Evolutionary conservation across 2,329 filamentous ascomycete species (phyloP).

Genomic region (Delphinella strobiligena): DNA sequence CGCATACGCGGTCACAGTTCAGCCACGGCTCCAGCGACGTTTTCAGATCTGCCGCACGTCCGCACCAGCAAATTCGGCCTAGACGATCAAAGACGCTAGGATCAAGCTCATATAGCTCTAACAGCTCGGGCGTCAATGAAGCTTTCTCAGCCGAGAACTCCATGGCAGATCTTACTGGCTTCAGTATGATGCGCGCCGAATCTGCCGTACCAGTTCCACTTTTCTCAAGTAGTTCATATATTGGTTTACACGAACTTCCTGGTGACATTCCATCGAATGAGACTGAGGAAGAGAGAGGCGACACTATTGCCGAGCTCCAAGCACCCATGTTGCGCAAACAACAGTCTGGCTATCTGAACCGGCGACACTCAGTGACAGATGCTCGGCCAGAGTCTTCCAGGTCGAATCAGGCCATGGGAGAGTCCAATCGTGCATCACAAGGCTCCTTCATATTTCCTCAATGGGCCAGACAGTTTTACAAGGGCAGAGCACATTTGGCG

Average conservation of each 20-base stretch:
- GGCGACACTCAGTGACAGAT: constrained; percentile 17
- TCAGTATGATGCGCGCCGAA: constrained; percentile 2
- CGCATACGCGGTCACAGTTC: constrained; percentile 15
- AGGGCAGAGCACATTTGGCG: constrained; percentile 15
- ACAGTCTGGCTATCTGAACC: constrained; percentile 21
- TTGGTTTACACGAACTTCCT: constrained; percentile 2
- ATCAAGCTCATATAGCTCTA: constrained; percentile 4
- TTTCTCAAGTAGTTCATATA: constrained; percentile 13
- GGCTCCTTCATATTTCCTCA: constrained; percentile 21
- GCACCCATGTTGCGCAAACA: constrained; percentile 19
- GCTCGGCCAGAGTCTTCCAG: constrained; percentile 15
- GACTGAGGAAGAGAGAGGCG: constrained; percentile 18
- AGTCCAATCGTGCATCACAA: constrained; percentile 17
- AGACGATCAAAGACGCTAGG: background rate
- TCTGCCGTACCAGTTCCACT: constrained; percentile 23
- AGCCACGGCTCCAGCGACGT: constrained; percentile 16
- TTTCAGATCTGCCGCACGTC: constrained; percentile 1
- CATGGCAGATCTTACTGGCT: constrained; percentile 1
- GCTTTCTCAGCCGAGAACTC: constrained; percentile 3
- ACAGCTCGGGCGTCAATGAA: constrained; percentile 1
- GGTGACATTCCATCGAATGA: constrained; percentile 1
- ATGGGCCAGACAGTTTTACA: constrained; percentile 25
- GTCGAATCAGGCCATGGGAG: constrained; percentile 17
- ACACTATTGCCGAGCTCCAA: constrained; percentile 22
- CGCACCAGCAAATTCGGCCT: background rate